phyloP scores from a whole-genome alignment of 768 basidiomycete genomes.

The Tricholoma sp. region DNA sequence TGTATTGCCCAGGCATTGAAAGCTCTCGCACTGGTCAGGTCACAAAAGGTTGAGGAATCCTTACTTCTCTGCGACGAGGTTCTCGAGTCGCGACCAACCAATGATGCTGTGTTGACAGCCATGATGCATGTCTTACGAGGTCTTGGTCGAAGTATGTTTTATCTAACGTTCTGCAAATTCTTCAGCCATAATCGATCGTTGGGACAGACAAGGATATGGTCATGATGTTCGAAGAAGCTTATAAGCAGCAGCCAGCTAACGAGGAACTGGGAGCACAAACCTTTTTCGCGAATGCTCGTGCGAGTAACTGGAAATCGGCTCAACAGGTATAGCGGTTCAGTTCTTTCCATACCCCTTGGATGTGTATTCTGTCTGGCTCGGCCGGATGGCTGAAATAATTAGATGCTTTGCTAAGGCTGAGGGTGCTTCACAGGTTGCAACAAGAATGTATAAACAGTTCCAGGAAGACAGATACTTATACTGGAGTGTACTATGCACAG shows the following conservation, averaged over 20 bases:
- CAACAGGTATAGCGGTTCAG: constrained; percentile 53
- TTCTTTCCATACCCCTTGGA: background rate
- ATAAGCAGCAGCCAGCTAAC: constrained; percentile 71
- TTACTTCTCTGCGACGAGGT: constrained; percentile 77
- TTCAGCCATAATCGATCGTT: constrained; percentile 3
- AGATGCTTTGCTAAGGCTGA: background rate
- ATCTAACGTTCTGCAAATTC: background rate
- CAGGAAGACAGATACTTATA: constrained; percentile 77
- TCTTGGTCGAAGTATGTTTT: constrained; percentile 57
- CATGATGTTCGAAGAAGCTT: constrained; percentile 82
- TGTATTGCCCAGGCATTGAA: constrained; percentile 58
- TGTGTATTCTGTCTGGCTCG: background rate
- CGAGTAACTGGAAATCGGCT: constrained; percentile 79
- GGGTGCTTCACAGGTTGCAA: constrained; percentile 51
- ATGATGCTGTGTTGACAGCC: constrained; percentile 68
- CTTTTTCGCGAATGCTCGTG: constrained; percentile 79
- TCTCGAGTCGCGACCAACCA: constrained; percentile 63
- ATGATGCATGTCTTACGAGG: constrained; percentile 83
- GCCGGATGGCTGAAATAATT: background rate
- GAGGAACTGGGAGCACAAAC: constrained; percentile 82
- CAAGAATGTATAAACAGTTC: constrained; percentile 80
- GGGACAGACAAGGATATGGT: constrained; percentile 67
- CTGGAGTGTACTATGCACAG: constrained; percentile 76
- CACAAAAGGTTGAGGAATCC: constrained; percentile 83
- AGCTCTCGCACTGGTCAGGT: constrained; percentile 77